Evolutionary conservation across 148 eudicot species (phyloP), one percentile per base, ranked within the genome.

Genomic region (Camellia lanceoleosa): DNA sequence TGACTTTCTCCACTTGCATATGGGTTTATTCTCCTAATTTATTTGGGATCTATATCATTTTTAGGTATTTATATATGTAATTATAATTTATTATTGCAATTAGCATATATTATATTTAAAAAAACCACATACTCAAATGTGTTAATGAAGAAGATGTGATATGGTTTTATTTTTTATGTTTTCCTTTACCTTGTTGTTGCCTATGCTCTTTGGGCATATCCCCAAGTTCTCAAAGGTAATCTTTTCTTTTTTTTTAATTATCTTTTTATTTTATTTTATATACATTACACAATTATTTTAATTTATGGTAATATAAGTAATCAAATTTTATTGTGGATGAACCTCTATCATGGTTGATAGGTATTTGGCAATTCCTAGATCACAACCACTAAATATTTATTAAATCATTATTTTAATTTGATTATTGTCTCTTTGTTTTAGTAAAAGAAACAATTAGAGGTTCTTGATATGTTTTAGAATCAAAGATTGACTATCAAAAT

Each of bases 131-230:
- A 71, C 18, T 71, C 59, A 20, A 4, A 16, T 46, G 10, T 13
- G 7, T 0, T 23, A 55, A 51, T 51, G 44, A 2, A 62, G 19
- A 68, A 43, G 51, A 54, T 74, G 42, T 66, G 82, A 59, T 46
- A 23, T 18, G 7, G 8, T 44, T 65, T 9, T 52, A 15, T 72
- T 16, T 74, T 46, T 38, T 60, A 3, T 75, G 49, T 44, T 74
- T 42, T 80, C 43, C 64, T 80, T 81, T 58, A 51, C 83, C 81
- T 84, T 73, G 76, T 84, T 54, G 73, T 80, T 73, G 79, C 75
- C 78, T 56, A 66, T 78, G 81, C 51, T 51, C 55, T 68, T 51
- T 23, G 61, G 44, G 63, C 77, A 66, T 51, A 72, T 82, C 19
- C 62, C 51, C 44, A 73, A 69, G n/a, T 51, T 9, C 72, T 64